Conservation (phyloP, 305 asterid species). For the Rubia tinctorum region DNA sequence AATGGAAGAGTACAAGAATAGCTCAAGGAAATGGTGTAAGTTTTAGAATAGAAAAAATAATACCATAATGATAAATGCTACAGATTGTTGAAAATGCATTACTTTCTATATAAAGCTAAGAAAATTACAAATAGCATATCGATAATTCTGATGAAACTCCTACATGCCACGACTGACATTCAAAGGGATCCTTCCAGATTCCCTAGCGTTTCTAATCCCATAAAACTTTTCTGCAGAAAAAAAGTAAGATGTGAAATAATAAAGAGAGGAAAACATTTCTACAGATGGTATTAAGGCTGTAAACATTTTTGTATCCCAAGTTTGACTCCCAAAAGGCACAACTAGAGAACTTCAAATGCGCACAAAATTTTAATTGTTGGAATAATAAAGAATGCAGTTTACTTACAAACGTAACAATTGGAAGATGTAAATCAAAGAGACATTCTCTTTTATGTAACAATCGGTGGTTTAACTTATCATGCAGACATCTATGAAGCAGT, state of each 20-base stretch:
- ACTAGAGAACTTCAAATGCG: background rate
- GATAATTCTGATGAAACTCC: slow-evolving; percentile 77
- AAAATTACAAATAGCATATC: slow-evolving; percentile 67
- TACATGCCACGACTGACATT: slow-evolving; percentile 78
- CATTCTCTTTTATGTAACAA: background rate
- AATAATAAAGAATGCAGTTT: background rate
- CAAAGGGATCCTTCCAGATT: slow-evolving; percentile 83
- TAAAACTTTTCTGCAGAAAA: slow-evolving; percentile 36
- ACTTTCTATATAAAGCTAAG: slow-evolving; percentile 25
- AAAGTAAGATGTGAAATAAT: slow-evolving; percentile 9
- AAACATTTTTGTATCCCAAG: background rate
- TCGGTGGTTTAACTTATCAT: background rate
- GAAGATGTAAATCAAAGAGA: too few species aligned
- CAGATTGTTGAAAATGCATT: slow-evolving; percentile 8
- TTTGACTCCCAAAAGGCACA: slow-evolving; percentile 1
- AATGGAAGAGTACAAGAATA: background rate
- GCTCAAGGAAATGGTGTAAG: background rate
- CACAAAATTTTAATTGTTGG: background rate
- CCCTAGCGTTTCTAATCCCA: slow-evolving; percentile 62
- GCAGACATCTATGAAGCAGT: background rate
- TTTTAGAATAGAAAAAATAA: slow-evolving; percentile 5
- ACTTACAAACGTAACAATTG: background rate
- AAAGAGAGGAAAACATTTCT: background rate
- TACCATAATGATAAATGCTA: background rate
- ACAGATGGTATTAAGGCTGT: background rate